phyloP scores from a whole-genome alignment of 2,329 filamentous ascomycete genomes.

The Aureobasidium sp. region DNA sequence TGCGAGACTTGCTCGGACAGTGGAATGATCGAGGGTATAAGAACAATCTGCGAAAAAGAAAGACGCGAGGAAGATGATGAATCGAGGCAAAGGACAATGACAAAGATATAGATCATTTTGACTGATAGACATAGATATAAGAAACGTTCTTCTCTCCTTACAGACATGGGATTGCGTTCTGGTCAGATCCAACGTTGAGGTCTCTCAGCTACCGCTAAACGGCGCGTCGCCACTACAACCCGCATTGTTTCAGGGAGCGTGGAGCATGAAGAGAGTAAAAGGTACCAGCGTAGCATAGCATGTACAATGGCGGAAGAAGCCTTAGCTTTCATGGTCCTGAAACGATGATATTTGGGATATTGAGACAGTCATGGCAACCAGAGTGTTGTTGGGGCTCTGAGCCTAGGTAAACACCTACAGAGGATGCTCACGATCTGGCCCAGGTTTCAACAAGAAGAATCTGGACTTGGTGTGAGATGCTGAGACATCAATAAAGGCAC shows the following conservation, averaged over 20 bases:
- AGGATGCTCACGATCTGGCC: background rate
- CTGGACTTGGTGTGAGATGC: background rate
- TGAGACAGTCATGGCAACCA: background rate
- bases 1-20: background rate
- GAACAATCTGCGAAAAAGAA: background rate
- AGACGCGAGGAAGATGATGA: background rate
- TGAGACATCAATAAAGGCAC: constrained; percentile 9
- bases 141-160: constrained; percentile 7
- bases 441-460: background rate
- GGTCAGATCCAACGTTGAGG: constrained; percentile 4
- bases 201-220: background rate
- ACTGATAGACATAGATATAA: background rate
- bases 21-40: background rate
- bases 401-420: background rate
- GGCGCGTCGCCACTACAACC: constrained; percentile 12
- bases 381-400: background rate
- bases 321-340: background rate
- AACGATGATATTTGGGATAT: background rate
- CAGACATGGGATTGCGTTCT: background rate
- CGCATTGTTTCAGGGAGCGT: background rate
- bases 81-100: background rate
- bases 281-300: background rate
- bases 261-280: background rate
- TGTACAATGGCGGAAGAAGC: background rate
- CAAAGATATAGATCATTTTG: constrained; percentile 7